A percentile compares a stretch with the other conserved stretches of the same genome.
Conservation (phyloP, 2,329 filamentous ascomycete species). For the Aaosphaeria pasadenensis region DNA sequence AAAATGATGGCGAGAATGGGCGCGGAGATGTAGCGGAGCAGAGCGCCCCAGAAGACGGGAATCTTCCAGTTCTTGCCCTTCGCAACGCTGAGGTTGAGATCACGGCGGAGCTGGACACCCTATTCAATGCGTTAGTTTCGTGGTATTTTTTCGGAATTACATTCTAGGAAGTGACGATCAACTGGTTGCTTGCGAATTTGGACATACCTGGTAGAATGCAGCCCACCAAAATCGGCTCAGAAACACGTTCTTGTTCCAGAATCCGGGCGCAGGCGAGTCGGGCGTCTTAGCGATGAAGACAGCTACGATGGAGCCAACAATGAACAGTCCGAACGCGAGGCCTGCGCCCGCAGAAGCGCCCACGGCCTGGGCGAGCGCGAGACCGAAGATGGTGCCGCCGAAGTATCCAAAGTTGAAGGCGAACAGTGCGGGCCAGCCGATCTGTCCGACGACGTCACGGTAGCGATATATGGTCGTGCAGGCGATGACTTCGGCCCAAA, state of each 20-base stretch:
- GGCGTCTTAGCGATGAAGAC: slow-evolving; percentile 42
- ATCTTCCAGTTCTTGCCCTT: slow-evolving; percentile 53
- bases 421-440: slow-evolving; percentile 40
- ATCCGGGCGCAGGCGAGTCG: slow-evolving; percentile 34
- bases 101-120: slow-evolving; percentile 55
- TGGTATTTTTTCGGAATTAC: neutral
- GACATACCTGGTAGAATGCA: neutral
- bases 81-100: slow-evolving; percentile 51
- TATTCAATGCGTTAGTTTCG: slow-evolving; percentile 13
- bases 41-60: slow-evolving; percentile 44
- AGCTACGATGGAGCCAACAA: slow-evolving; percentile 36
- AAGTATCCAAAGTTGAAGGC: slow-evolving; percentile 50
- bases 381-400: slow-evolving; percentile 48
- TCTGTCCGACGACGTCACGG: slow-evolving; percentile 42
- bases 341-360: slow-evolving; percentile 43
- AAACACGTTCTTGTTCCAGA: slow-evolving; percentile 40
- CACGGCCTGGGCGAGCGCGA: slow-evolving; percentile 45
- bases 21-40: slow-evolving; percentile 5
- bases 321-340: slow-evolving; percentile 50
- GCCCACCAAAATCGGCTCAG: slow-evolving; percentile 41
- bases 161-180: too few species aligned
- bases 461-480: slow-evolving; percentile 51
- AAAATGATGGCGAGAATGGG: slow-evolving; percentile 5
- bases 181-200: neutral
- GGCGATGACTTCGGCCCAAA: slow-evolving; percentile 49